Evolutionary conservation across 1,139 yeast genomes (phyloP).

Genomic region (Suhomyces choctaworum): DNA sequence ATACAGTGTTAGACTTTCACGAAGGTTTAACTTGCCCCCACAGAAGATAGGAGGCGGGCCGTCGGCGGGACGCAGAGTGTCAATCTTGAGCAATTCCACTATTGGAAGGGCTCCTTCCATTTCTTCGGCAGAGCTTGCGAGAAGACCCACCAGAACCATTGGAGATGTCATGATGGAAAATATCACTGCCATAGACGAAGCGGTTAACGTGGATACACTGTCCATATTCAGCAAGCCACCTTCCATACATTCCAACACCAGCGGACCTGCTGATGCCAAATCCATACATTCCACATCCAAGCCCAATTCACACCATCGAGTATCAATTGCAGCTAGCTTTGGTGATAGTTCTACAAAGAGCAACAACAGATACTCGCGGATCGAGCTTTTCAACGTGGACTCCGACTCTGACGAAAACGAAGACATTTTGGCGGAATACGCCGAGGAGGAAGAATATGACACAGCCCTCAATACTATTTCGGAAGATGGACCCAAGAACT

Average conservation of each 20-base stretch:
- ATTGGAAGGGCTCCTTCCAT: slow-evolving; percentile 23
- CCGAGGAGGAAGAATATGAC: slow-evolving; percentile 27
- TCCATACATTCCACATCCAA: slow-evolving; percentile 8
- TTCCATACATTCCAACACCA: slow-evolving; percentile 19
- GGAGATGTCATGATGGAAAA: slow-evolving; percentile 69
- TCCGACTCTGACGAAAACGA: slow-evolving; percentile 47
- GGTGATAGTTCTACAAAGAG: slow-evolving; percentile 23
- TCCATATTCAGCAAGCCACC: slow-evolving; percentile 19
- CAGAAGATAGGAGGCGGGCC: slow-evolving; percentile 21
- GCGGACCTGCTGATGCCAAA: slow-evolving; percentile 9
- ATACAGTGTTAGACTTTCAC: slow-evolving; percentile 63
- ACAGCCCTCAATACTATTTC: slow-evolving; percentile 18
- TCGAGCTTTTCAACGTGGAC: slow-evolving; percentile 50
- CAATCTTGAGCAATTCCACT: slow-evolving; percentile 28
- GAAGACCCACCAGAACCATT: slow-evolving; percentile 42
- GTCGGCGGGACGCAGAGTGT: slow-evolving; percentile 25
- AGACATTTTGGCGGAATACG: slow-evolving; percentile 24
- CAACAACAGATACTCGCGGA: slow-evolving; percentile 46
- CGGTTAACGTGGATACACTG: slow-evolving; percentile 29
- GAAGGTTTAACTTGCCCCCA: slow-evolving; percentile 33
- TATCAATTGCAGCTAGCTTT: slow-evolving; percentile 39
- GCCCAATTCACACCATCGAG: slow-evolving; percentile 20
- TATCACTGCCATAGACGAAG: slow-evolving; percentile 60
- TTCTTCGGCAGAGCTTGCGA: slow-evolving; percentile 22
- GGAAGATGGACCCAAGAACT: slow-evolving; percentile 61